Conservation (phyloP, 2,329 filamentous ascomycete genomes). For the Thielaviopsis populi region DNA sequence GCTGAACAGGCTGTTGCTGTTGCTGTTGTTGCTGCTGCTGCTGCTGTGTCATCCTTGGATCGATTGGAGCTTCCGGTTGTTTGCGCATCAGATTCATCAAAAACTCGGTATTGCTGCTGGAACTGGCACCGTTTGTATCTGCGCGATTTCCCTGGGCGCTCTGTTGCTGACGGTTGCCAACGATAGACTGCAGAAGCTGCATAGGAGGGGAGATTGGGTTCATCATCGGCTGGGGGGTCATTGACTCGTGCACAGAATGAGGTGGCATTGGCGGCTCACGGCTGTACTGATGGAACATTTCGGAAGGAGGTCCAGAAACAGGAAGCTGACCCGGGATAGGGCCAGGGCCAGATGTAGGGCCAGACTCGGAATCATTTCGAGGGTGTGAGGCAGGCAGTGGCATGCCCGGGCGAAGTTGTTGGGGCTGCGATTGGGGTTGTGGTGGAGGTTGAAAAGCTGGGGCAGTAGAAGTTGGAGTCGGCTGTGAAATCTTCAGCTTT, state of each 20-base stretch:
- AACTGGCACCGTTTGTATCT: constrained; percentile 5
- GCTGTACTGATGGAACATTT: constrained; percentile 15
- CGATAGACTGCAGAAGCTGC: constrained; percentile 46
- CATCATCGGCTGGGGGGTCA: constrained; percentile 33
- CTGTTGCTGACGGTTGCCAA: constrained; percentile 29
- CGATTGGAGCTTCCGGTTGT: constrained; percentile 34
- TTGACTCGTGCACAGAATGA: constrained; percentile 34
- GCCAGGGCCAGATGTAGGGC: not conserved
- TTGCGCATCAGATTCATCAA: constrained; percentile 65
- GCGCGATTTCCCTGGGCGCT: constrained; percentile 13
- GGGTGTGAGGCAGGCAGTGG: constrained; percentile 9
- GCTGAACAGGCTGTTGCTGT: constrained; percentile 22
- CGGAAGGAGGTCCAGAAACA: constrained; percentile 7
- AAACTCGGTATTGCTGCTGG: constrained; percentile 61
- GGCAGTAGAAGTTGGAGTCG: constrained; percentile 30
- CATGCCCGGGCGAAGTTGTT: constrained; percentile 22
- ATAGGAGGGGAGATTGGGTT: constrained; percentile 37
- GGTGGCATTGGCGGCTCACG: constrained; percentile 25
- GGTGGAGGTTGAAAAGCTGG: constrained; percentile 19
- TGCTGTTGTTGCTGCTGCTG: constrained; percentile 28
- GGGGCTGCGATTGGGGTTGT: constrained; percentile 28
- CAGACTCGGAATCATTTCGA: constrained; percentile 8
- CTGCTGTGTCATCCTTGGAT: constrained; percentile 37
- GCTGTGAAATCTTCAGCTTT: constrained; percentile 53
- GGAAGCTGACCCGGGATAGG: not conserved